Base-by-base conservation (phyloP, 2,329 filamentous ascomycete species). In the Xylogone sp. region DNA sequence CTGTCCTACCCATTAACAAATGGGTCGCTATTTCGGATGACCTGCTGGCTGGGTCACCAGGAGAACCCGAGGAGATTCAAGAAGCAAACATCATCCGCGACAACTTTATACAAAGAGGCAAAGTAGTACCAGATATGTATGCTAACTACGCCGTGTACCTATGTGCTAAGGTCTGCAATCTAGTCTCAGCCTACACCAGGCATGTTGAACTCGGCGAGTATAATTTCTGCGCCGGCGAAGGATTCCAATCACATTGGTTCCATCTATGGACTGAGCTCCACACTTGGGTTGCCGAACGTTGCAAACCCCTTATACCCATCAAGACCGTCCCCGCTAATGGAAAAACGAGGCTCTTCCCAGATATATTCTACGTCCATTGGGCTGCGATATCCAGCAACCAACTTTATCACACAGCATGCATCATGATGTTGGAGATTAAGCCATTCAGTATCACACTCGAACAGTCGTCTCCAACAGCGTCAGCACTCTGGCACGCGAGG, bases 101-200 rank as follows among this genome's bases (percentile, higher is more conserved):
- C 9, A 22, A 19, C 24, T 39, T 19, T 13, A 24, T 48, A 18
- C 46, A 50, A 63, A 10, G 43, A 50, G 44, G 50, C 61, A 3
- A 65, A 66, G 27, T 60, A 64, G 42, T 59, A 42, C 69, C 75
- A 4, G 81, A 84, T 56, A 80, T 78, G 71, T 75, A 81, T 54
- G 81, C 81, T 27, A 83, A 83, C 57, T 79, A 79, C 56, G 72
- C 79, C 7, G 79, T 84, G 2, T 84, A 78, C 55, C 70, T 84
- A 1, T 76, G 73, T 47, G 75, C 79, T 3, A 73, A 71, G 51
- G 73, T 74, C 2, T 78, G 74, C 52, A 73, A 80, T 56, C 70
- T 83, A 2, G 66, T 79, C 12, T 71, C 74, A 8, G 69, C 74
- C 48, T 73, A 72, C 18, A 78, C 76, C 2, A 72, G 73, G n/a